phyloP scores from a whole-genome alignment of 2,329 filamentous ascomycete genomes.

The Emericellopsis cladophorae region DNA sequence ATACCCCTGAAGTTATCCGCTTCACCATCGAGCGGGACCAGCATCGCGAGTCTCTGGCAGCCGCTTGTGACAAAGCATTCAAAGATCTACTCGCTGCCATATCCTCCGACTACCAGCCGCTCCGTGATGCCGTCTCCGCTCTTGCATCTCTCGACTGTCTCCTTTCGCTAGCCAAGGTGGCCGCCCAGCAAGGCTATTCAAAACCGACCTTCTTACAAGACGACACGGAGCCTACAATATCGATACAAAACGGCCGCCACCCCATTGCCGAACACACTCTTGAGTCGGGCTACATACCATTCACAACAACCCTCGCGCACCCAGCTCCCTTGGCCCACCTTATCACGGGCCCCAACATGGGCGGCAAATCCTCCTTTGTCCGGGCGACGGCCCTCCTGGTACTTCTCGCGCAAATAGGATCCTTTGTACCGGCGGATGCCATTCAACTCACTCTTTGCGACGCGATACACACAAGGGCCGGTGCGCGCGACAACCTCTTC shows the following conservation, averaged over 20 bases:
- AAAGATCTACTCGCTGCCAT: slow-evolving; percentile 58
- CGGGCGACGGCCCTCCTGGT: slow-evolving; percentile 82
- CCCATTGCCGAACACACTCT: slow-evolving; percentile 93
- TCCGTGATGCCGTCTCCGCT: slow-evolving; percentile 78
- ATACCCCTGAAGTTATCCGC: slow-evolving; percentile 79
- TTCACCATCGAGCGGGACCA: slow-evolving; percentile 83
- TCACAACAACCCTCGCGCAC: slow-evolving; percentile 62
- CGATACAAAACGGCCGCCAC: slow-evolving; percentile 57
- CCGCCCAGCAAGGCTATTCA: slow-evolving; percentile 74
- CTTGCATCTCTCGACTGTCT: slow-evolving; percentile 85
- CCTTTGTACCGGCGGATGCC: slow-evolving; percentile 73
- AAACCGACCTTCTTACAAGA: slow-evolving; percentile 58
- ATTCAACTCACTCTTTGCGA: slow-evolving; percentile 73
- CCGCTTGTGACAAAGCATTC: slow-evolving; percentile 82
- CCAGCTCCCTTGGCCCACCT: slow-evolving; percentile 61
- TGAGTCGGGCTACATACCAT: slow-evolving; percentile 80
- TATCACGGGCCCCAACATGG: slow-evolving; percentile 97
- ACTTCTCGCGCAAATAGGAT: slow-evolving; percentile 90
- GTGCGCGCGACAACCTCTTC: slow-evolving; percentile 91
- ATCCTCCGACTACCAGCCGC: slow-evolving; percentile 71
- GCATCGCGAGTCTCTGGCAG: slow-evolving; percentile 84
- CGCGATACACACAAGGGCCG: slow-evolving; percentile 90
- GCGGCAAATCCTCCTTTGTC: slow-evolving; percentile 95
- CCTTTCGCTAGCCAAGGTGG: slow-evolving; percentile 72
- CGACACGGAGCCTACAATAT: slow-evolving; percentile 52